Conservation (phyloP, 2,329 filamentous ascomycete genomes). For the Cercospora sp. region DNA sequence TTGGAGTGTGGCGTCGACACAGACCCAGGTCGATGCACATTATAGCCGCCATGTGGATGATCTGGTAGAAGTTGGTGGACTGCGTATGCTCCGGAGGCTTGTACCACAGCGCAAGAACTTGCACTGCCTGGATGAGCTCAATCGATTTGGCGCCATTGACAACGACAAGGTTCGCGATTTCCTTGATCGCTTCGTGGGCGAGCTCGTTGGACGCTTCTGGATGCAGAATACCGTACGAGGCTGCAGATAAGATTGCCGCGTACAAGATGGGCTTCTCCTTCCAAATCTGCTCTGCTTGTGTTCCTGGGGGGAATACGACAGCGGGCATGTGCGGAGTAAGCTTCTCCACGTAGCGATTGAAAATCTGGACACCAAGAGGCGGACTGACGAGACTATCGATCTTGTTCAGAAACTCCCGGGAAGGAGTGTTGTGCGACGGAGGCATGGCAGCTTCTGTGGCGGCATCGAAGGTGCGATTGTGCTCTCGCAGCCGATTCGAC, state of each 20-base stretch:
- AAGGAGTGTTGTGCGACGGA: slow-evolving; percentile 26
- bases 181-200: slow-evolving; percentile 68
- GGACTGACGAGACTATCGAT: slow-evolving; percentile 54
- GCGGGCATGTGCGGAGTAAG: slow-evolving; percentile 59
- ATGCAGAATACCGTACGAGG: slow-evolving; percentile 53
- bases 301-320: slow-evolving; percentile 58
- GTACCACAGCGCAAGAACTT: slow-evolving; percentile 80
- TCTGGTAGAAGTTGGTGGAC: slow-evolving; percentile 86
- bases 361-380: slow-evolving; percentile 57
- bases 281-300: slow-evolving; percentile 56
- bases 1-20: slow-evolving; percentile 56
- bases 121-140: slow-evolving; percentile 77
- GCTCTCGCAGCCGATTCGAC: slow-evolving; percentile 8
- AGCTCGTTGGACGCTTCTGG: slow-evolving; percentile 62
- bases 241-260: slow-evolving; percentile 57
- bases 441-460: slow-evolving; percentile 29
- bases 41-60: slow-evolving; percentile 76
- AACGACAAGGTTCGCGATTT: slow-evolving; percentile 73
- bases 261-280: slow-evolving; percentile 62
- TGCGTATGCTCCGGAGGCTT: slow-evolving; percentile 79
- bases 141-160: slow-evolving; percentile 76
- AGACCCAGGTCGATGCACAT: slow-evolving; percentile 85
- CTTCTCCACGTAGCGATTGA: slow-evolving; percentile 56
- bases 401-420: slow-evolving; percentile 35
- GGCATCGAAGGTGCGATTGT: slow-evolving; percentile 8